A percentile compares a stretch with the other conserved stretches of the same genome.
These are phyloP conservation scores for Camelina neglecta DNA, from an alignment of 345 rosid genomes.

Conservation along the genomic window DNA sequence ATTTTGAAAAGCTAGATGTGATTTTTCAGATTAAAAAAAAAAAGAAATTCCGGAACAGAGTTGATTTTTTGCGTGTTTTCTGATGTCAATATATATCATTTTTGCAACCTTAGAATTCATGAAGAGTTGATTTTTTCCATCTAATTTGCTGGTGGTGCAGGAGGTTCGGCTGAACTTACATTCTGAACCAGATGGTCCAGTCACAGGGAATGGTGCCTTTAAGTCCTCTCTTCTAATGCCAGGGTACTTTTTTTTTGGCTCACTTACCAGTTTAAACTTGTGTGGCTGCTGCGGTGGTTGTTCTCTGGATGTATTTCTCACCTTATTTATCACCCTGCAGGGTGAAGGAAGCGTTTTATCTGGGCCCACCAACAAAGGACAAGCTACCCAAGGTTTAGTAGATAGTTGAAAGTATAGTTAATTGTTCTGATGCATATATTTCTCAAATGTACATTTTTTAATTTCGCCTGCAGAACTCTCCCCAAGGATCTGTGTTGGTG, in stretches of 20 bases:
- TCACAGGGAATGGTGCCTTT: conserved; percentile 87
- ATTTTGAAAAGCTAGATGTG: conserved; percentile 12
- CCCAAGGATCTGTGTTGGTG: conserved; percentile 79
- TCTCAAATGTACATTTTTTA: conserved; percentile 28
- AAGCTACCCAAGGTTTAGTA: conserved; percentile 57
- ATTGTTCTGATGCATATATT: conserved; percentile 4
- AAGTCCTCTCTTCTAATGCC: conserved; percentile 81
- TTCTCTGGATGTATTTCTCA: conserved; percentile 14
- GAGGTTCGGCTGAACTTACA: conserved; percentile 75
- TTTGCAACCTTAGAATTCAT: conserved; percentile 12
- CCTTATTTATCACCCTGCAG: conserved; percentile 51
- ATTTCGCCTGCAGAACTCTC: conserved; percentile 64
- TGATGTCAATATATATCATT: conserved; percentile 4
- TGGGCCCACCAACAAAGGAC: conserved; percentile 83
- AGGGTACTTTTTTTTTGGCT: conserved; percentile 57
- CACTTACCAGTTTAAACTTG: conserved; percentile 2
- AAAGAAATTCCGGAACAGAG: not conserved
- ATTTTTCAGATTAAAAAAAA: not conserved
- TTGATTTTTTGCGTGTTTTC: conserved; percentile 10
- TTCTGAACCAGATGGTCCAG: conserved; percentile 95
- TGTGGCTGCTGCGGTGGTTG: conserved; percentile 15
- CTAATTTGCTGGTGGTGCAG: conserved; percentile 46
- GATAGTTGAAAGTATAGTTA: conserved; percentile 19
- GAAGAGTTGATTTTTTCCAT: conserved; percentile 16
- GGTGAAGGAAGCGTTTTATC: conserved; percentile 82